These are phyloP conservation scores for Eucalyptus paniculata DNA, from an alignment of 345 rosid species.

Conservation along the genomic window DNA sequence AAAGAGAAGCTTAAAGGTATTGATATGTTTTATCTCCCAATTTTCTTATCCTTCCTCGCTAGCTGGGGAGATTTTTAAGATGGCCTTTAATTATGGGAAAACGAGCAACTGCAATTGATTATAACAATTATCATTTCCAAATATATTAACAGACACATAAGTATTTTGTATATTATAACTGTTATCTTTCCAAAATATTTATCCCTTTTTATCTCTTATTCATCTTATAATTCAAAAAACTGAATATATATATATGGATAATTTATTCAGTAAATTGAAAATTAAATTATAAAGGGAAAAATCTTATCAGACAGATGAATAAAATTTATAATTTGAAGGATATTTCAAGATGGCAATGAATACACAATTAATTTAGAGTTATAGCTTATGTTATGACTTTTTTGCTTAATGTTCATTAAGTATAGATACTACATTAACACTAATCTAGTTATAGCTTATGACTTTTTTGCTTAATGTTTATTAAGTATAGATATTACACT, in stretches of 20 bases:
- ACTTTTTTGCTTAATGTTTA: too few relatives aligned
- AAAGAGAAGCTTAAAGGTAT: background rate
- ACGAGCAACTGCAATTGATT: background rate
- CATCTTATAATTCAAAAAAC: background rate
- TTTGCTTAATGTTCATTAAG: too few relatives aligned
- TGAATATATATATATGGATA: too few relatives aligned
- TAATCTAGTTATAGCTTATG: background rate
- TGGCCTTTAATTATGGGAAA: rapidly evolving
- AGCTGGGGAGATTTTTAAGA: background rate
- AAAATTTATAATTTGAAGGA: too few relatives aligned
- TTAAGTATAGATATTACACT: too few relatives aligned
- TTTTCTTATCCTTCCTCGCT: background rate
- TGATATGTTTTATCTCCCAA: background rate
- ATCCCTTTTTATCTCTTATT: background rate
- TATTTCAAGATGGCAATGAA: too few relatives aligned
- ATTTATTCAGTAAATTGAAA: too few relatives aligned
- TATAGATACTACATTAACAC: too few relatives aligned
- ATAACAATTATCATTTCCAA: background rate
- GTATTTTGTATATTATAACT: background rate
- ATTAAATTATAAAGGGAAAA: background rate
- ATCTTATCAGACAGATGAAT: background rate
- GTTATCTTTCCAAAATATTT: background rate
- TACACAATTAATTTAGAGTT: too few relatives aligned
- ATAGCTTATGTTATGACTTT: background rate
- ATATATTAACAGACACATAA: too few relatives aligned